phyloP scores from a whole-genome alignment of 2,329 filamentous ascomycete species.

The Hymenoscyphus fructigenus region DNA sequence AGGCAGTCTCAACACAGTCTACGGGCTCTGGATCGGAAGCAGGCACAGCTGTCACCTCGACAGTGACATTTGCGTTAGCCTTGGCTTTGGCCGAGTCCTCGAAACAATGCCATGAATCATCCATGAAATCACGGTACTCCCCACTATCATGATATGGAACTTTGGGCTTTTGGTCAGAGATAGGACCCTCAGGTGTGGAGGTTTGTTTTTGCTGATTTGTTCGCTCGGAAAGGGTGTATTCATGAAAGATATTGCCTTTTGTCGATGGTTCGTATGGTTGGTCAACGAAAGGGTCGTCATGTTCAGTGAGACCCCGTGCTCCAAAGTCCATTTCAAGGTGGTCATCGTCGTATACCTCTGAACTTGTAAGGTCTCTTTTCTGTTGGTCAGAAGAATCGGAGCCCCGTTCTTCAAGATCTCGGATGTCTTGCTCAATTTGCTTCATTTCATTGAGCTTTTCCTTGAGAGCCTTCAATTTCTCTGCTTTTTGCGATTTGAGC shows the following conservation, averaged over 20 bases:
- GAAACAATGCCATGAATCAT: conserved; percentile 10
- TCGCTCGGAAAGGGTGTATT: neutral
- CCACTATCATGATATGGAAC: conserved; percentile 7
- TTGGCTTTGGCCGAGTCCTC: neutral
- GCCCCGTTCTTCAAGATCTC: neutral
- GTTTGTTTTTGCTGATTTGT: neutral
- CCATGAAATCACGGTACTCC: conserved; percentile 10
- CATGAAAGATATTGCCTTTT: neutral
- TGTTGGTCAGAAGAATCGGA: neutral
- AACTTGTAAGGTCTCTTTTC: neutral
- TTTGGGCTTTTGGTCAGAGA: neutral
- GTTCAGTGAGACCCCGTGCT: neutral
- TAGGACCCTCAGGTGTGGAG: neutral
- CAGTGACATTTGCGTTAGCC: neutral
- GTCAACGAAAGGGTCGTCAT: conserved; percentile 7
- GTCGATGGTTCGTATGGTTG: neutral
- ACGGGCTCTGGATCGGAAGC: neutral
- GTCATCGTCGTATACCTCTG: neutral
- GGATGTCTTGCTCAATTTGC: conserved; percentile 6
- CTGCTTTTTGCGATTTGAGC: conserved; percentile 5
- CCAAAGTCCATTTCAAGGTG: conserved; percentile 5
- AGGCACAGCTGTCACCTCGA: neutral
- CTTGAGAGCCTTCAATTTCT: conserved; percentile 2
- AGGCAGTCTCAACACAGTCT: neutral
- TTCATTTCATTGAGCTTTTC: conserved; percentile 11